Evolutionary conservation across 2,329 filamentous ascomycete species (phyloP), one percentile per base, ranked within the genome.

Genomic region (Microcyclospora pomicola): DNA sequence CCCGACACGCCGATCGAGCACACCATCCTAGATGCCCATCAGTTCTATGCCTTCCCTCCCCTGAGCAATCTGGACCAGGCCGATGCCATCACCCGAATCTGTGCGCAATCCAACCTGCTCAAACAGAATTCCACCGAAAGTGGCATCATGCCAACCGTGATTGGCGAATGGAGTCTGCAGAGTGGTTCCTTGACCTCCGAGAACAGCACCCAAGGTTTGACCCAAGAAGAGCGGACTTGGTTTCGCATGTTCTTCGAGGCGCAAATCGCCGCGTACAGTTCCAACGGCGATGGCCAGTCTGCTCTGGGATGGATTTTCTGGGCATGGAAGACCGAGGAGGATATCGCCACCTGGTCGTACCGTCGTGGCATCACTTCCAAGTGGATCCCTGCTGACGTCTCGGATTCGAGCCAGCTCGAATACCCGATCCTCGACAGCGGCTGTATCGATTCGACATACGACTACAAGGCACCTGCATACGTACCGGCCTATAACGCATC

Each of bases 21-120:
- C 31, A 13, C 47, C 15, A 44, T 40, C 5, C 27, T 51, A 32
- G 49, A 51, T 37, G 49, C 49, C 6, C 49, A 51, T 42, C 49
- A 51, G 34, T 51, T 49, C 40, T 51, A 45, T 40, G 49, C 48
- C n/a, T 51, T 51, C 38, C 44, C 49, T 28, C 49, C 49, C 2
- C 33, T 43, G 30, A 32, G 39, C 37, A 44, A 40, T 16, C 38
- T 51, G n/a, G 29, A 42, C 15, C 33, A 42, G 27, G 12, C 34
- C 10, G 34, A 42, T 27, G 45, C 47, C 27, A 38, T 51, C 10
- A 15, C 47, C 24, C 24, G 19, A 5, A 45, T 51, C 30, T 51
- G 49, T 41, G n/a, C 35, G 9, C 47, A 44, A 30, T 39, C 34
- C 1, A 27, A 42, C 9, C 19, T 24, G 14, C 36, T 46, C 13